Evolutionary conservation across 202 grass and related monocot genomes (phyloP).

Genomic region (Saccharum hybrid): DNA sequence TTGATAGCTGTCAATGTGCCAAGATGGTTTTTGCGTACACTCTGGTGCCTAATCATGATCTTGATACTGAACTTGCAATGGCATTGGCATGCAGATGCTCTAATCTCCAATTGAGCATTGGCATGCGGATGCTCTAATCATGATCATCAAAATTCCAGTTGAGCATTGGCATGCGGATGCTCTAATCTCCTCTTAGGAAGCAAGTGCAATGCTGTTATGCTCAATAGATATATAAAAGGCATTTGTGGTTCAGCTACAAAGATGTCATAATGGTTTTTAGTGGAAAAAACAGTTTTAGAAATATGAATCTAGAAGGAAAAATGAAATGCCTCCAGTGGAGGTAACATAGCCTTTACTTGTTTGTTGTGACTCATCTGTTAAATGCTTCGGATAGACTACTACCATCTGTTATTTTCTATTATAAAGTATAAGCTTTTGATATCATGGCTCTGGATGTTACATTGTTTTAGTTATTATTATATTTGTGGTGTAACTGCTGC

Average conservation of each 20-base stretch:
- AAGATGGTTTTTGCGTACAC: background rate
- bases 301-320: background rate
- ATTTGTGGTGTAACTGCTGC: constrained; percentile 40
- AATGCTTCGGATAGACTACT: constrained; percentile 25
- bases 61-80: background rate
- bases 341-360: background rate
- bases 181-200: background rate
- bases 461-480: constrained; percentile 23
- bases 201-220: background rate
- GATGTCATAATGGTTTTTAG: constrained; percentile 4
- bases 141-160: background rate
- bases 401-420: constrained; percentile 1
- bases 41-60: background rate
- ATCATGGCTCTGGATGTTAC: background rate
- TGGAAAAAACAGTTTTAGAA: background rate
- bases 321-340: background rate
- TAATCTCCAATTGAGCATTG: background rate
- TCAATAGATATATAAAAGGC: background rate
- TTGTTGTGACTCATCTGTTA: constrained; percentile 10
- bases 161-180: background rate
- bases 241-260: background rate
- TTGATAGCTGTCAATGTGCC: background rate
- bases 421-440: constrained; percentile 29
- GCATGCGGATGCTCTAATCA: no score
- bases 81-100: background rate